Percentiles rank a stretch among this genome's conserved stretches.
These are phyloP conservation scores for Sergeia podlipaevii DNA, from an alignment of 208 protist genomes.

Conservation along the genomic window DNA sequence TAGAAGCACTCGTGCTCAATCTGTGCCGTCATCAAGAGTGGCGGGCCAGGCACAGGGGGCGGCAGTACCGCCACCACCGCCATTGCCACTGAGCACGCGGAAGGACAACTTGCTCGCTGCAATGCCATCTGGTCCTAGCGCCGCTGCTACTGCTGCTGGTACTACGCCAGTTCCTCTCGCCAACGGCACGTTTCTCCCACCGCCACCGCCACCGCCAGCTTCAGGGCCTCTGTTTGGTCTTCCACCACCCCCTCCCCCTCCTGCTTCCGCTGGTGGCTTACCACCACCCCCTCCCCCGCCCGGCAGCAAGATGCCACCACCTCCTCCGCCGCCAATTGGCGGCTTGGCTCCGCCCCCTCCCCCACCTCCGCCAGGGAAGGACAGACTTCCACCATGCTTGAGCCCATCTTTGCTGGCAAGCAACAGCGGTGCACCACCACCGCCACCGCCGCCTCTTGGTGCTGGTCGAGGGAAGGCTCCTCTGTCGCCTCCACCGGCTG, in stretches of 20 bases:
- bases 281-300: constrained; percentile 21
- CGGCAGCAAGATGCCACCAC: constrained; percentile 1
- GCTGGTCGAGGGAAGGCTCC: constrained; percentile 5
- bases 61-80: constrained; percentile 6
- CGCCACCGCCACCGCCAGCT: background rate
- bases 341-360: background rate
- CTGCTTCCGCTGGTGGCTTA: constrained; percentile 15
- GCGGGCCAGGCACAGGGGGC: too few relatives aligned
- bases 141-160: too few relatives aligned
- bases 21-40: too few relatives aligned
- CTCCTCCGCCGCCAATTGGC: constrained; percentile 10
- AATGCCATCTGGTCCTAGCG: background rate
- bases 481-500: constrained; percentile 13
- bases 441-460: constrained; percentile 26
- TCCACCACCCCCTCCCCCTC: constrained; percentile 9
- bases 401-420: constrained; percentile 24
- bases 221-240: constrained; percentile 2
- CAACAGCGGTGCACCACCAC: constrained; percentile 18
- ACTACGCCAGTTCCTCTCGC: too few relatives aligned
- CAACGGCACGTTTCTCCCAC: background rate
- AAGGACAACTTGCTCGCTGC: background rate
- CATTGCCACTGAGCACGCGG: background rate
- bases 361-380: constrained; percentile 10
- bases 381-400: constrained; percentile 14
- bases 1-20: too few relatives aligned